phyloP scores from a whole-genome alignment of 768 basidiomycete genomes.

The Roridomyces roridus region DNA sequence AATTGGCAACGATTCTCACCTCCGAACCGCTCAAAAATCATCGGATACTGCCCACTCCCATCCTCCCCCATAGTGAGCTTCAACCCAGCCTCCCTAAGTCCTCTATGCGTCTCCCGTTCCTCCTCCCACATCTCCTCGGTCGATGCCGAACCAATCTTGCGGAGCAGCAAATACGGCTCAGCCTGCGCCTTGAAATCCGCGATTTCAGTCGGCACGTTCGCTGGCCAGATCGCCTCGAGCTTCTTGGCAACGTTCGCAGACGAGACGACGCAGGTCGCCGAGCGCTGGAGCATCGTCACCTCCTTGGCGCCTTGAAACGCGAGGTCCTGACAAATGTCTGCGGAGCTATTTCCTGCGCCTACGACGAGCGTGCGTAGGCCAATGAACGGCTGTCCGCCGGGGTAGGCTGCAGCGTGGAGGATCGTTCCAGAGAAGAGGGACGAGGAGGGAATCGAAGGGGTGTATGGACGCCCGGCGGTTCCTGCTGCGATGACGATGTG shows the following conservation, averaged over 20 bases:
- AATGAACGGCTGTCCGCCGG: constrained; percentile 31
- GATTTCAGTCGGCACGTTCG: constrained; percentile 26
- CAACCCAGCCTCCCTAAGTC: constrained; percentile 8
- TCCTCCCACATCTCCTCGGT: constrained; percentile 9
- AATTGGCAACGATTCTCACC: background rate
- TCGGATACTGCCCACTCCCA: constrained; percentile 6
- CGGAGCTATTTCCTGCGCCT: constrained; percentile 45
- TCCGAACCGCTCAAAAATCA: constrained; percentile 14
- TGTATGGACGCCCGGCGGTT: constrained; percentile 37
- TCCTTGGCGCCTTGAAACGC: constrained; percentile 33
- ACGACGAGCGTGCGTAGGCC: constrained; percentile 45
- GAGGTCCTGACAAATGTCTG: constrained; percentile 47
- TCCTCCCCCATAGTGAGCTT: constrained; percentile 5
- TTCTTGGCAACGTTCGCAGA: background rate
- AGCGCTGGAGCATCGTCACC: constrained; percentile 51
- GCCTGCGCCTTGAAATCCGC: constrained; percentile 28
- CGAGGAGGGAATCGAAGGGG: constrained; percentile 32
- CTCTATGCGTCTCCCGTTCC: constrained; percentile 9
- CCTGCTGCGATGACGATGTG: constrained; percentile 51
- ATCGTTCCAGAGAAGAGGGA: constrained; percentile 38
- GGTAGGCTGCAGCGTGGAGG: constrained; percentile 38
- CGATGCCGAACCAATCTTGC: constrained; percentile 9
- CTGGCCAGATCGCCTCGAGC: constrained; percentile 16
- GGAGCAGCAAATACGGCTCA: constrained; percentile 6
- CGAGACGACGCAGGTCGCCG: constrained; percentile 40